These are phyloP conservation scores for Boeremia lycopersici DNA, from an alignment of 2,329 filamentous ascomycete genomes.

Conservation along the genomic window DNA sequence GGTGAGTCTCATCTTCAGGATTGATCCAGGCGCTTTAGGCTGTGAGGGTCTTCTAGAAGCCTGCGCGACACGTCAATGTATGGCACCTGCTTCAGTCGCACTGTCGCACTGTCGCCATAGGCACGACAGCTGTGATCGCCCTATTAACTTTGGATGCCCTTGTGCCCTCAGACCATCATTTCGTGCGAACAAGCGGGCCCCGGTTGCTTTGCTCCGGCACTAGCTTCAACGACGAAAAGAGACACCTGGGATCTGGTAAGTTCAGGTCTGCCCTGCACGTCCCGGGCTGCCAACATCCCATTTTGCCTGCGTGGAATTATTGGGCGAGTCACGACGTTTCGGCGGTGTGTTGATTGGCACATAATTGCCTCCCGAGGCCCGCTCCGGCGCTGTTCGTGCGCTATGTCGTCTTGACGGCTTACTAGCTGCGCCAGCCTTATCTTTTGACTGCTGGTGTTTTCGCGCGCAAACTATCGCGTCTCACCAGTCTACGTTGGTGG, in stretches of 20 bases:
- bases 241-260: conserved; percentile 10
- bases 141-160: conserved; percentile 12
- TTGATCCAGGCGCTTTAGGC: conserved; percentile 13
- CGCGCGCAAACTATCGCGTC: conserved; percentile 10
- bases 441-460: conserved; percentile 11
- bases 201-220: conserved; percentile 12
- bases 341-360: conserved; percentile 11
- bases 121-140: conserved; percentile 33
- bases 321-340: conserved; percentile 9
- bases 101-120: conserved; percentile 14
- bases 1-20: conserved; percentile 24
- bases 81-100: conserved; percentile 19
- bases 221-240: conserved; percentile 9
- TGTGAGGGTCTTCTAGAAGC: conserved; percentile 11
- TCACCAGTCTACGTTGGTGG: conserved; percentile 5
- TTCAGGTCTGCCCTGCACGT: conserved; percentile 15
- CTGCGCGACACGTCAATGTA: conserved; percentile 25
- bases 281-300: conserved; percentile 4
- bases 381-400: conserved; percentile 10
- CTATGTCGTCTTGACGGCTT: conserved; percentile 4
- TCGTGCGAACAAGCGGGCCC: conserved; percentile 21
- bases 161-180: conserved; percentile 14
- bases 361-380: conserved; percentile 12
- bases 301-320: conserved; percentile 1
- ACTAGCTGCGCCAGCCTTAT: conserved; percentile 11